Percentiles rank a stretch among this genome's conserved stretches.
Evolutionary conservation across 2,329 filamentous ascomycete genomes (phyloP).

Genomic region (Neoscytalidium dimidiatum): DNA sequence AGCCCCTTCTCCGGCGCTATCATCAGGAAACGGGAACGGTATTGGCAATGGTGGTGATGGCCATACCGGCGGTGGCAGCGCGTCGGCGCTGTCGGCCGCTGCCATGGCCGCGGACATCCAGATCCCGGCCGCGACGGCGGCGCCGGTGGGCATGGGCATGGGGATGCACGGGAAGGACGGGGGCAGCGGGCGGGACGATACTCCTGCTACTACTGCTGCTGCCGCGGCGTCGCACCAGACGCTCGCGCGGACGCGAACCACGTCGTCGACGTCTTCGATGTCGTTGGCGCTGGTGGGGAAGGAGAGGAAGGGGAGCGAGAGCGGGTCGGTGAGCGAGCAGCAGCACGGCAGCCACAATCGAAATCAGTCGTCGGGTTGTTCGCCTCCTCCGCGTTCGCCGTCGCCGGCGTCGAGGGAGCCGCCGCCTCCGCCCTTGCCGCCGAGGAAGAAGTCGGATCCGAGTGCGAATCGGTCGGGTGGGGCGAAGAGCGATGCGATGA

Average conservation of each 20-base stretch:
- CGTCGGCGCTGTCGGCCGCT: too few species aligned
- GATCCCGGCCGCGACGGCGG: neutral
- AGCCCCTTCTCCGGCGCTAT: neutral
- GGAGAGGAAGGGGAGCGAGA: neutral
- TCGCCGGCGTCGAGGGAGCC: slow-evolving; percentile 20
- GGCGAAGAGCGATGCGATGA: neutral
- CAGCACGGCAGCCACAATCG: neutral
- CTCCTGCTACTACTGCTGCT: slow-evolving; percentile 16
- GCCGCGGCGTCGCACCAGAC: too few species aligned
- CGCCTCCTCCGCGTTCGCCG: slow-evolving; percentile 27
- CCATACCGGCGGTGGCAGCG: neutral
- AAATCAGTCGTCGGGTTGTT: neutral
- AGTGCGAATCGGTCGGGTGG: neutral
- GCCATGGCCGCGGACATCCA: neutral
- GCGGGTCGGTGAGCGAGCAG: neutral
- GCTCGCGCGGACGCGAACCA: slow-evolving; percentile 30
- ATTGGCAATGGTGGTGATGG: neutral
- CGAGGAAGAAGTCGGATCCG: slow-evolving; percentile 44
- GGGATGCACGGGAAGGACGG: neutral
- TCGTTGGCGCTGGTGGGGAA: neutral
- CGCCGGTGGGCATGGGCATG: neutral
- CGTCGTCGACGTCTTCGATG: slow-evolving; percentile 24
- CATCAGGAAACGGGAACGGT: neutral
- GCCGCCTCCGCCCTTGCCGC: slow-evolving; percentile 54
- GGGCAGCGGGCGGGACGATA: neutral